These are phyloP conservation scores for Puccinia triticina DNA, from an alignment of 1,284 basidiomycete species.

Conservation along the genomic window DNA sequence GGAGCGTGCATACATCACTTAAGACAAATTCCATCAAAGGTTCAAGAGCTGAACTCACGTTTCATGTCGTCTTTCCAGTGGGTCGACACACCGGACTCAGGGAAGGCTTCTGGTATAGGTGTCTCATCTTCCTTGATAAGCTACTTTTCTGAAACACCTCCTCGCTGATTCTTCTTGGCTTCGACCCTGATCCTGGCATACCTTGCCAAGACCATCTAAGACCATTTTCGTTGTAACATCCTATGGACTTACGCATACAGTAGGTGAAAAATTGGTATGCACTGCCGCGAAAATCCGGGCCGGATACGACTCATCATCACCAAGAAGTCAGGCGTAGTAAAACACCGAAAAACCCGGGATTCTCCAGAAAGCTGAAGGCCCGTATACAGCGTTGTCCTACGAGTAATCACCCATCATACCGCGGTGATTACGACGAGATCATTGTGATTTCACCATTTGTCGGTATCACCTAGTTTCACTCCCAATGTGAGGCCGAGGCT, in stretches of 20 bases:
- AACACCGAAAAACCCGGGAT: no score
- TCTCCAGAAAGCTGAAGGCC: no score
- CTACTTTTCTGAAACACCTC: slow-evolving; percentile 7
- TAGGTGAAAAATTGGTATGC: background rate
- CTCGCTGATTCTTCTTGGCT: slow-evolving; percentile 16
- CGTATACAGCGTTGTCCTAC: no score
- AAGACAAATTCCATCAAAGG: slow-evolving; percentile 13
- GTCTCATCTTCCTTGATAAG: slow-evolving; percentile 12
- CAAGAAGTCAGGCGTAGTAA: no score
- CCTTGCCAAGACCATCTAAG: background rate
- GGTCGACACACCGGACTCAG: background rate
- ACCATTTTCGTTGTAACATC: slow-evolving; percentile 1
- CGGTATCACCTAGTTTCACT: no score
- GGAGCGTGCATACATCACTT: background rate
- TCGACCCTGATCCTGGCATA: background rate
- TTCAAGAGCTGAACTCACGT: background rate
- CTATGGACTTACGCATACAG: background rate
- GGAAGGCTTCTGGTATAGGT: background rate
- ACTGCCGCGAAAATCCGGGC: background rate
- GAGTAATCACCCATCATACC: no score
- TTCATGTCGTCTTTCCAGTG: slow-evolving; percentile 12
- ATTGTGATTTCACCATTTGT: no score
- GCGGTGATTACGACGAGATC: no score
- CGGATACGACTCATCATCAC: background rate
- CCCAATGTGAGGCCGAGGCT: no score